Evolutionary conservation across 768 basidiomycete species (phyloP), one percentile per base, ranked within the genome.

Genomic region (Russula emetica): DNA sequence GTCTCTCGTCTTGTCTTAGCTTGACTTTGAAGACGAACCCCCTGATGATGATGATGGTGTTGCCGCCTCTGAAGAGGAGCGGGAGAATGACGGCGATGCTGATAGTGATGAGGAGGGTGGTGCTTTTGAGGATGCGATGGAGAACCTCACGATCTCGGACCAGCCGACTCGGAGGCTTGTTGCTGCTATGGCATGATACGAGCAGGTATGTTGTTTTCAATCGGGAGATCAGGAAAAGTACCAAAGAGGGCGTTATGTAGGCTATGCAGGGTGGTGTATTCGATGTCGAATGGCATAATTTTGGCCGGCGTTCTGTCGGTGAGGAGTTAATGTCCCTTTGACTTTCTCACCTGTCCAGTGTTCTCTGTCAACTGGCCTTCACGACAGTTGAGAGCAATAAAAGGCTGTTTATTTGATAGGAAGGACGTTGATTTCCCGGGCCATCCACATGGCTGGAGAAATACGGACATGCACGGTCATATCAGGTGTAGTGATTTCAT

Each of bases 1-100:
- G 47, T 49, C 66, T 32, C 2, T 22, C n/a, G n/a, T n/a, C 22
- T 7, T 26, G 30, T 26, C 24, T 3, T 63, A 94, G 90, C 83
- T 94, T 62, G 93, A 94, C 71, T 92, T 83, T 71, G 90, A 93
- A 70, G 90, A 93, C 68, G 86, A 90, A 60, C 78, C 80, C n/a
- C 78, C 80, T 8, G 86, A 85, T 4, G 66, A 67, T 1, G 67
- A 67, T 2, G 67, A 63, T 54, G 20, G 80, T 80, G 5, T 81
- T 77, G 11, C 77, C 61, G 20, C 61, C 58, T 30, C 59, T 63
- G 60, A 63, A 38, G 62, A 49, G 13, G 71, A 64, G 8, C 64
- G 62, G 13, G 69, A 68, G 5, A 64, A 61, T 14, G 71, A 67
- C 16, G 63, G 67, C 9, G 66, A 60, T 1, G 55, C 32, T 6